These are phyloP conservation scores for Trebouxiophyceae sp. DNA, from an alignment of 163 green algal genomes.

Conservation along the genomic window DNA sequence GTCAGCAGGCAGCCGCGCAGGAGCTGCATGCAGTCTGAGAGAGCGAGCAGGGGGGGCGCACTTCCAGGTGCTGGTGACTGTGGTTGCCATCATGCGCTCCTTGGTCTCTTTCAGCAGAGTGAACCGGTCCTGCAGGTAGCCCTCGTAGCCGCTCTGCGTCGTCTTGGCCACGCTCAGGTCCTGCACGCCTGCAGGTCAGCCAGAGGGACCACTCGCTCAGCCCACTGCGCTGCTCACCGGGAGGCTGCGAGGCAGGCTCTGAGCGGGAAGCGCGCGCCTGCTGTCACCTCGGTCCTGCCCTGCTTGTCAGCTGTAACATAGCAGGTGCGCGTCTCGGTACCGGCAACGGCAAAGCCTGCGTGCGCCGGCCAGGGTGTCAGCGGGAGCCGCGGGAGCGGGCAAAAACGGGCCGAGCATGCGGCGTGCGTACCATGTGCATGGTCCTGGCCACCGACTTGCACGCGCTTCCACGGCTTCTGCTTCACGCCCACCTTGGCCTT, in stretches of 20 bases:
- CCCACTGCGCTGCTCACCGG: neutral
- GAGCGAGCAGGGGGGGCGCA: slow-evolving; percentile 27
- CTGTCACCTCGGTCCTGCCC: slow-evolving; percentile 30
- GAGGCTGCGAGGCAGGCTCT: too few relatives aligned
- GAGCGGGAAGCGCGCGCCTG: too few relatives aligned
- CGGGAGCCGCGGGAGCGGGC: too few relatives aligned
- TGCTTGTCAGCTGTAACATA: slow-evolving; percentile 25
- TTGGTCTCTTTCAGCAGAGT: slow-evolving; percentile 74
- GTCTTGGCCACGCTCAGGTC: slow-evolving; percentile 86
- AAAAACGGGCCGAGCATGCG: too few relatives aligned
- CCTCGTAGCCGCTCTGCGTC: slow-evolving; percentile 87
- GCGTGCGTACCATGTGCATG: slow-evolving; percentile 60
- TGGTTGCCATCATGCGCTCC: slow-evolving; percentile 88
- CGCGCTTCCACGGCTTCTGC: slow-evolving; percentile 76
- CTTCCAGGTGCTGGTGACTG: slow-evolving; percentile 78
- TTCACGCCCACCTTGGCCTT: slow-evolving; percentile 83
- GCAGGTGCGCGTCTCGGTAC: slow-evolving; percentile 34
- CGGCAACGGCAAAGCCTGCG: slow-evolving; percentile 17
- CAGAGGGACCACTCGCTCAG: too few relatives aligned
- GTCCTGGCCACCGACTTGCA: slow-evolving; percentile 39
- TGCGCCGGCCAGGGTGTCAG: too few relatives aligned
- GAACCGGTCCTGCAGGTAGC: slow-evolving; percentile 80
- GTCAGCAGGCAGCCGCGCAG: too few relatives aligned
- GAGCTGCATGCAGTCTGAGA: too few relatives aligned
- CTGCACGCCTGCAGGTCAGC: slow-evolving; percentile 46